These are phyloP conservation scores for Rhizopus microsporus DNA, from an alignment of 371 early-diverging fungal species.

Conservation along the genomic window DNA sequence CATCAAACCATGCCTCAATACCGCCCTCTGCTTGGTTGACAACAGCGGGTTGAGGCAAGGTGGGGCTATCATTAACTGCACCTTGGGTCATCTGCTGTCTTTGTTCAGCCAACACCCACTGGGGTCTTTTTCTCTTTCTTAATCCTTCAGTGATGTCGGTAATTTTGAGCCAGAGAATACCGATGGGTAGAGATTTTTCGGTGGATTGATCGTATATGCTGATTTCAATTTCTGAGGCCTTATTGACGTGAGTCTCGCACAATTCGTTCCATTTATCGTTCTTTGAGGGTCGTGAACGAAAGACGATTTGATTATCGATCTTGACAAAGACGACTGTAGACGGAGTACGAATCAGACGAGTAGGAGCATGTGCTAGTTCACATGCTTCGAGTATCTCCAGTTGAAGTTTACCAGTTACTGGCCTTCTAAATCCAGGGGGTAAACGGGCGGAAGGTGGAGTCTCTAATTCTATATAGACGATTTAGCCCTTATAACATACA, in stretches of 20 bases:
- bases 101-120: slow-evolving; percentile 42
- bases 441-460: slow-evolving; percentile 46
- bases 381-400: slow-evolving; percentile 67
- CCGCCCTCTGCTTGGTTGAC: slow-evolving; percentile 43
- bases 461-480: slow-evolving; percentile 29
- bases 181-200: slow-evolving; percentile 66
- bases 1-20: slow-evolving; percentile 83
- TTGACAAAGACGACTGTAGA: slow-evolving; percentile 78
- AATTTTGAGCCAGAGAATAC: slow-evolving; percentile 82
- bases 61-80: slow-evolving; percentile 13
- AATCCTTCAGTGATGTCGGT: slow-evolving; percentile 79
- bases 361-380: slow-evolving; percentile 69
- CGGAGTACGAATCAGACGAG: slow-evolving; percentile 55
- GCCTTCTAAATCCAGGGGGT: slow-evolving; percentile 70
- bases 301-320: slow-evolving; percentile 79
- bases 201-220: slow-evolving; percentile 73
- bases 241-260: slow-evolving; percentile 81
- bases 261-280: slow-evolving; percentile 76
- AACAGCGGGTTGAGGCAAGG: slow-evolving; percentile 2
- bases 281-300: slow-evolving; percentile 65
- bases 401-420: slow-evolving; percentile 74
- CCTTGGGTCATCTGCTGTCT: slow-evolving; percentile 37
- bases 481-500: neutral
- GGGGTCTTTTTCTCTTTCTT: slow-evolving; percentile 61
- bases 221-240: slow-evolving; percentile 91